Conservation (phyloP, 2,329 filamentous ascomycete genomes). For the Alternaria viburni region DNA sequence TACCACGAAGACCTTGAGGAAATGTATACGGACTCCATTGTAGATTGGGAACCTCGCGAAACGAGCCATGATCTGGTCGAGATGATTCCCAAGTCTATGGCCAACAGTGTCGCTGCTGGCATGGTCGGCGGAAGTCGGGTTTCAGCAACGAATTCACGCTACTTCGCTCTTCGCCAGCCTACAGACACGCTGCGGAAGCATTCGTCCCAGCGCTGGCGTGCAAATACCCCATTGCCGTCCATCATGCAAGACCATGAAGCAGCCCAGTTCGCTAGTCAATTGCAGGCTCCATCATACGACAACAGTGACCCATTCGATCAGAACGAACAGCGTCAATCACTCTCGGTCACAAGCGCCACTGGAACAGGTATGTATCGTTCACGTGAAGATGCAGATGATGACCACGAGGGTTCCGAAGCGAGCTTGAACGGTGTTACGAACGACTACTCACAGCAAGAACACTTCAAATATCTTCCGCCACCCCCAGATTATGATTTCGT, state of each 20-base stretch:
- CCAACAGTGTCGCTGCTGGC: neutral
- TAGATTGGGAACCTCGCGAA: constrained; percentile 57
- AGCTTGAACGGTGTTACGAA: neutral
- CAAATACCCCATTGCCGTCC: constrained; percentile 19
- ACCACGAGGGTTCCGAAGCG: neutral
- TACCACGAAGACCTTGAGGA: constrained; percentile 57
- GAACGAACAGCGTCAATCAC: neutral
- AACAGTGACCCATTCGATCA: neutral
- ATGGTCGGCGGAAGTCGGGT: neutral
- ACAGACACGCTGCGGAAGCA: neutral
- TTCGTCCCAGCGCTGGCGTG: constrained; percentile 13
- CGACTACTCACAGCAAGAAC: constrained; percentile 1
- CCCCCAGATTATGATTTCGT: neutral
- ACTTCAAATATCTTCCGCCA: neutral
- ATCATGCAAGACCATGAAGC: constrained; percentile 14
- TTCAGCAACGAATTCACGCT: neutral
- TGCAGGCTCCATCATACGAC: neutral
- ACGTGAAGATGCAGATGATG: neutral
- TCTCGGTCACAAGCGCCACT: neutral
- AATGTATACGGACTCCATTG: constrained; percentile 57
- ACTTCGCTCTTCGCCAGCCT: neutral
- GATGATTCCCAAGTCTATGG: constrained; percentile 14
- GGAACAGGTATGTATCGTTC: neutral
- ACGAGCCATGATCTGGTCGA: constrained; percentile 39
- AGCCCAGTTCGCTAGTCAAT: constrained; percentile 14